Evolutionary conservation across 2,329 filamentous ascomycete species (phyloP), one percentile per base, ranked within the genome.

Genomic region (Botrytis paeoniae): DNA sequence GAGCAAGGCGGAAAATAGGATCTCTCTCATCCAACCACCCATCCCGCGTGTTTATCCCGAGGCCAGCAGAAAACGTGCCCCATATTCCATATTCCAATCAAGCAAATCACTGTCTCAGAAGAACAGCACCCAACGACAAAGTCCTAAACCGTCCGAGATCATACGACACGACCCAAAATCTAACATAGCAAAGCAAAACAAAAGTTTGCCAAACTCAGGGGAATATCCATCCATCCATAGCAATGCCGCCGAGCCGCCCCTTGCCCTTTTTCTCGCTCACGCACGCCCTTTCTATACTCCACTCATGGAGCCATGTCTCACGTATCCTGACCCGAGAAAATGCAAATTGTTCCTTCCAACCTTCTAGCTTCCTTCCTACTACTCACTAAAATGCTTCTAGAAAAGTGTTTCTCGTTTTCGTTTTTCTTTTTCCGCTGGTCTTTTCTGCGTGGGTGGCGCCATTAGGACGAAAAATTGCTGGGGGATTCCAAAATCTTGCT

Each of bases 1-100:
- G 35, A 54, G 35, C 35, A 54, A 54, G 64, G 64, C 64, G 32
- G 35, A 39, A 20, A 12, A 39, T 54, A 54, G 64, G 45, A 39
- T 66, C 64, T 57, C 20, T 68, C 64, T 12, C 16, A 68, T 57
- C 64, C 64, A 68, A 68, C 64, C 35, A 68, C 16, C 35, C 25
- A 4, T 68, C 48, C 48, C 35, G 25, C 35, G 35, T 68, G 64
- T 57, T 25, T 57, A n/a, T 66, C 4, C 16, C 35, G 45, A 20
- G 25, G 39, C 48, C 16, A 68, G 51, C 35, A 39, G 18, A 68
- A 57, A 6, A 6, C 14, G 25, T 51, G 12, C 43, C 43, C 62
- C 20, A 37, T 54, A 14, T n/a, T n/a, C 48, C 48, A 12, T 6
- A 14, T 41, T n/a, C 35, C 39, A 64, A 64, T 45, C 61, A 32